Conservation (phyloP, 1,284 basidiomycete species). For the Apiotrichum sp. region DNA sequence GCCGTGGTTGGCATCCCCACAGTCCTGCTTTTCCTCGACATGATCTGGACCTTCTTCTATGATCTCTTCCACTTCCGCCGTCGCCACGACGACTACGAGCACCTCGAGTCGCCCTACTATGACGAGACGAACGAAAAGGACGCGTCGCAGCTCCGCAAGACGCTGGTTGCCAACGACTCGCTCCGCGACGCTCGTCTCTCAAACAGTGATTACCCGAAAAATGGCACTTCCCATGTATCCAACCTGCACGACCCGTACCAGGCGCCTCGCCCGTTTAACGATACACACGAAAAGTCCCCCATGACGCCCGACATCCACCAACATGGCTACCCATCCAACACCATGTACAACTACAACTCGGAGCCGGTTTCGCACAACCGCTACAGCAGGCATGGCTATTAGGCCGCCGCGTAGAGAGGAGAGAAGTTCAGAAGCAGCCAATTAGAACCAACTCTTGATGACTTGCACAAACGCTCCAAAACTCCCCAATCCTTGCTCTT, state of each 20-base stretch:
- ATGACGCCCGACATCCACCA: neutral
- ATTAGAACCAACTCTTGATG: too few species aligned
- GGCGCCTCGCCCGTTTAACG: too few species aligned
- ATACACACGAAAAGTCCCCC: neutral
- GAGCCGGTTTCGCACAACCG: neutral
- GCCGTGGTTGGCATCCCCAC: conserved; percentile 44
- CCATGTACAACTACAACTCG: neutral
- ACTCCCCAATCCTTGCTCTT: too few species aligned
- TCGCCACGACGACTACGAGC: conserved; percentile 42
- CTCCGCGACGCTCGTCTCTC: neutral
- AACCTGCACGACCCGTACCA: too few species aligned
- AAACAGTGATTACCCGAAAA: too few species aligned
- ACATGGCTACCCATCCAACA: neutral
- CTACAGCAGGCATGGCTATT: too few species aligned
- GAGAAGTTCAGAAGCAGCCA: too few species aligned
- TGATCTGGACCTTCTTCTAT: conserved; percentile 63
- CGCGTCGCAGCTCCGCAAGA: neutral
- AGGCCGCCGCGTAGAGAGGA: too few species aligned
- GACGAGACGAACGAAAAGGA: conserved; percentile 1
- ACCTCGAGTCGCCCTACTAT: conserved; percentile 26
- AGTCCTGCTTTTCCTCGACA: conserved; percentile 64
- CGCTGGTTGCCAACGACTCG: neutral
- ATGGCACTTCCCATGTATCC: too few species aligned
- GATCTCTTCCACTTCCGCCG: conserved; percentile 20
- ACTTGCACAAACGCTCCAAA: too few species aligned